A percentile compares a stretch with the other conserved stretches of the same genome.
phyloP scores from a whole-genome alignment of 2,329 filamentous ascomycete genomes.

The Arthroderma sp. region DNA sequence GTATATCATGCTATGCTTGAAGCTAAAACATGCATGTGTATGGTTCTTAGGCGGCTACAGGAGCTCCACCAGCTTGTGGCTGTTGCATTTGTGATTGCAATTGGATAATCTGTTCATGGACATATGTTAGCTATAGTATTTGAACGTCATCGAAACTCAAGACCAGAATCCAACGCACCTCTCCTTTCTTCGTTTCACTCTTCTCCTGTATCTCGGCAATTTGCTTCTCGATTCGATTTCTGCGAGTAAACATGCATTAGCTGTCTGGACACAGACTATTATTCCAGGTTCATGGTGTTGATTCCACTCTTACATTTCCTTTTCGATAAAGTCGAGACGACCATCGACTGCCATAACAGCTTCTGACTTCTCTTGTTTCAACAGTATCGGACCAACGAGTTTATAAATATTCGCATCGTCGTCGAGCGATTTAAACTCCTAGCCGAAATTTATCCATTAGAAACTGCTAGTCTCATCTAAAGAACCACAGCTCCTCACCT shows the following conservation, averaged over 20 bases:
- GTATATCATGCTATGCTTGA: background rate
- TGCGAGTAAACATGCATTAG: constrained; percentile 22
- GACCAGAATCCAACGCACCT: constrained; percentile 36
- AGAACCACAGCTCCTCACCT: constrained; percentile 39
- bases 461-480: background rate
- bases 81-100: constrained; percentile 24
- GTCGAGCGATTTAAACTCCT: constrained; percentile 73
- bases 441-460: background rate
- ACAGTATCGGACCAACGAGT: constrained; percentile 75
- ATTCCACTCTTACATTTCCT: constrained; percentile 67
- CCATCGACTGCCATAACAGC: constrained; percentile 84
- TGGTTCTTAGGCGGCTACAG: background rate
- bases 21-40: background rate
- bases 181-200: constrained; percentile 52
- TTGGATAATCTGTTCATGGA: constrained; percentile 26
- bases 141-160: background rate
- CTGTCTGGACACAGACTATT: background rate
- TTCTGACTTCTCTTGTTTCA: constrained; percentile 90
- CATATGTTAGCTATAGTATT: background rate
- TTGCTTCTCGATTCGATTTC: constrained; percentile 54
- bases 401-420: constrained; percentile 91
- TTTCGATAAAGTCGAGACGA: constrained; percentile 79
- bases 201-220: constrained; percentile 53
- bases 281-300: background rate
- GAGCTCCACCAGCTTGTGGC: constrained; percentile 6